These are phyloP conservation scores for Yamadazyma aaseri DNA, from an alignment of 1,139 yeast species.

Conservation along the genomic window DNA sequence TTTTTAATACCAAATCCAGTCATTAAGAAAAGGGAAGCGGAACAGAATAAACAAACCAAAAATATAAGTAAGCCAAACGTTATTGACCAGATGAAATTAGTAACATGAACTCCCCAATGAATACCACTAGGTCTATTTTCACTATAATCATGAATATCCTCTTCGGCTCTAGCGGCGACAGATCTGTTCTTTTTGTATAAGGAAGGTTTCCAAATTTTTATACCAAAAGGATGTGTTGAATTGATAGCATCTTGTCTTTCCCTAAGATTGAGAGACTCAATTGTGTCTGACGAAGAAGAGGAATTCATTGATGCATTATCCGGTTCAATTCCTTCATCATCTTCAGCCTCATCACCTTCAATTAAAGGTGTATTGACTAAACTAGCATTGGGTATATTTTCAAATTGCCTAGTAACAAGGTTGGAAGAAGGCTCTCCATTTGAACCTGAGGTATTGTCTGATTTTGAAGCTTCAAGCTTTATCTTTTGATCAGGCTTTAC, in stretches of 20 bases:
- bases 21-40: constrained; percentile 40
- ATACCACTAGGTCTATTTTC: constrained; percentile 55
- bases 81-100: constrained; percentile 76
- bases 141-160: constrained; percentile 79
- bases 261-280: constrained; percentile 83
- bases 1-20: constrained; percentile 47
- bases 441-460: background rate
- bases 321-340: constrained; percentile 8
- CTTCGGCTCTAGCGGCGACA: constrained; percentile 87
- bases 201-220: constrained; percentile 98
- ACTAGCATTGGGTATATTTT: background rate
- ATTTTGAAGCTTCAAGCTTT: background rate
- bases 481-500: background rate
- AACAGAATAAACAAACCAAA: constrained; percentile 49
- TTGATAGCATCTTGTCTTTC: constrained; percentile 96
- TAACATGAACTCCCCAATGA: constrained; percentile 60
- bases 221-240: constrained; percentile 96
- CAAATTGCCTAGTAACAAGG: background rate
- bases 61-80: constrained; percentile 68
- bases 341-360: constrained; percentile 13
- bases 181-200: constrained; percentile 89
- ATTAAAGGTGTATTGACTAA: constrained; percentile 18
- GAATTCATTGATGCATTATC: constrained; percentile 25
- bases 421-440: no score
- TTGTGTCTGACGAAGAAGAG: constrained; percentile 51